Evolutionary conservation across 495 filamentous ascomycete species (phyloP).

Genomic region (Opeltia flavorubescens): DNA sequence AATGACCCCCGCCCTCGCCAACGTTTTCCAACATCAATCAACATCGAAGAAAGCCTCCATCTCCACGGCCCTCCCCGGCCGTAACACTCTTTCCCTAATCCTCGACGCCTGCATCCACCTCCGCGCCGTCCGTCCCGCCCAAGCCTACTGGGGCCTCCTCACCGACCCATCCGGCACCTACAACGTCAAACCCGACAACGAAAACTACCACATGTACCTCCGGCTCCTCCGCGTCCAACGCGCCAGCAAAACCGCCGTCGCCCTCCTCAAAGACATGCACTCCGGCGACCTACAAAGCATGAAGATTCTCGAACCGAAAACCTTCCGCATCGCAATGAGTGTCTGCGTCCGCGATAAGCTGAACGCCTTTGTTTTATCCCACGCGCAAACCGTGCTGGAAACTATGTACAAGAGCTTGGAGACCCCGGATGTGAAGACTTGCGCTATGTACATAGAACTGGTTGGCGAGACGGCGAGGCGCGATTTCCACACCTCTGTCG

Average conservation of each 20-base stretch:
- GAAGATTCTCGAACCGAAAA: constrained; percentile 27
- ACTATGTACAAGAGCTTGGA: constrained; percentile 33
- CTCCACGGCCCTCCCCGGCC: constrained; percentile 40
- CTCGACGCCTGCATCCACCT: constrained; percentile 45
- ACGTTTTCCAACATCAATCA: not conserved
- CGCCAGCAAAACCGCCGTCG: constrained; percentile 38
- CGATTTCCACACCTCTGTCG: constrained; percentile 10
- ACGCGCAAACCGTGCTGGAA: constrained; percentile 42
- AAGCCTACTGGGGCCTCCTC: constrained; percentile 61
- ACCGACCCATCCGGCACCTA: constrained; percentile 29
- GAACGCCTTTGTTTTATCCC: constrained; percentile 44
- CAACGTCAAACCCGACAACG: constrained; percentile 49
- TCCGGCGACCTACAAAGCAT: constrained; percentile 23
- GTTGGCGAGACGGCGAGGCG: constrained; percentile 10
- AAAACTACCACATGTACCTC: constrained; percentile 53
- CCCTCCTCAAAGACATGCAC: constrained; percentile 36
- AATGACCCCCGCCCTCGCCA: not conserved
- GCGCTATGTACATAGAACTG: constrained; percentile 25
- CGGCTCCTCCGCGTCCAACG: constrained; percentile 50
- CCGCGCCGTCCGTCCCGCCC: constrained; percentile 31
- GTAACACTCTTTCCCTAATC: constrained; percentile 55
- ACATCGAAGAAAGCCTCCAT: not conserved
- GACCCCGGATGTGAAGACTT: constrained; percentile 27
- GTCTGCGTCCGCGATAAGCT: constrained; percentile 55
- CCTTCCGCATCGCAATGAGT: constrained; percentile 57